A percentile compares a stretch with the other conserved stretches of the same genome.
Conservation (phyloP, 176 grass and related monocot genomes). For the Typha latifolia region DNA sequence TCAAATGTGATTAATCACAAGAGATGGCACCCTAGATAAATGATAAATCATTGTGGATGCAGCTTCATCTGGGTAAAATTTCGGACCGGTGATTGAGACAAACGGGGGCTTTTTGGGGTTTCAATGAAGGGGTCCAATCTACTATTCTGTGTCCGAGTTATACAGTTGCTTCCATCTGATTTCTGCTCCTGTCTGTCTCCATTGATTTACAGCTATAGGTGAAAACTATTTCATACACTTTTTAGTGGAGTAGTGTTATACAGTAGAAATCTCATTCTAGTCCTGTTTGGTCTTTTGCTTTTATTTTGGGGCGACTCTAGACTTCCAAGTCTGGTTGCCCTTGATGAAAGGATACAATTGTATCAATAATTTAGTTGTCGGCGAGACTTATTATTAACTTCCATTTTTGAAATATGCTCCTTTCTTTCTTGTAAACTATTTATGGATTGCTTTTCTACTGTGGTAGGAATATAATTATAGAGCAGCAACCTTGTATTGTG, state of each 20-base stretch:
- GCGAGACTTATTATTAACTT: neutral
- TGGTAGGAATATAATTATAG: no score
- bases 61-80: constrained; percentile 20
- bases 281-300: neutral
- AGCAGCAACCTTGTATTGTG: no score
- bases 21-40: constrained; percentile 21
- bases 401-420: no score
- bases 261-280: neutral
- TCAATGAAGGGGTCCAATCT: constrained; percentile 30
- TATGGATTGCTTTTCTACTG: no score
- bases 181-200: neutral
- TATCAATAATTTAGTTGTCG: neutral
- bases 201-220: neutral
- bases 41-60: constrained; percentile 16
- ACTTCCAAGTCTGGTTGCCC: no score
- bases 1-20: constrained; percentile 86
- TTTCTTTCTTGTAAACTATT: no score
- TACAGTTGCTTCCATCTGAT: constrained; percentile 18
- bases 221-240: neutral
- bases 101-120: constrained; percentile 43
- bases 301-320: no score
- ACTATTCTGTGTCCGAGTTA: constrained; percentile 25
- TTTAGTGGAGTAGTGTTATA: no score
- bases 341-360: neutral
- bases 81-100: constrained; percentile 19